These are phyloP conservation scores for Quercus glauca DNA, from an alignment of 306 rosid genomes.

Conservation along the genomic window DNA sequence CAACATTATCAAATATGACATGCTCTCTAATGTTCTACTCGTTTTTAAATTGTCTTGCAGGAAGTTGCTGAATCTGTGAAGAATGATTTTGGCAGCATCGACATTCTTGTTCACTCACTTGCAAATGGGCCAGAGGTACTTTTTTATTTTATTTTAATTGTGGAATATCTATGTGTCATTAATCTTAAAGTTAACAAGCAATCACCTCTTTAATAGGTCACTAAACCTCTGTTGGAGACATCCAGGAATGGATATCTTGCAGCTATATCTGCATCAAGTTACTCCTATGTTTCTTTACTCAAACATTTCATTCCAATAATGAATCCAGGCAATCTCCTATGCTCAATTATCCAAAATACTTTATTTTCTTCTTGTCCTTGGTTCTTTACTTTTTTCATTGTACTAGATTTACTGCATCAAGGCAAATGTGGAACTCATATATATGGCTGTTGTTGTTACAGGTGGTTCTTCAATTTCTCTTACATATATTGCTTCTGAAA, in stretches of 20 bases:
- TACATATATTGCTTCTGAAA: constrained; percentile 92
- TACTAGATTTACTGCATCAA: background rate
- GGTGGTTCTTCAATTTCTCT: constrained; percentile 96
- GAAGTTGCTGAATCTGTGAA: constrained; percentile 89
- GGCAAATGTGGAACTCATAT: background rate
- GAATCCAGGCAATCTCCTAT: constrained; percentile 62
- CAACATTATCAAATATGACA: background rate
- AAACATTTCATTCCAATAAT: constrained; percentile 89
- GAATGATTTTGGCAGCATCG: constrained; percentile 93
- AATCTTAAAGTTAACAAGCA: constrained; percentile 8
- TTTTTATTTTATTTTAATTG: background rate
- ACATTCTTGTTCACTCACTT: constrained; percentile 98
- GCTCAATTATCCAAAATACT: background rate
- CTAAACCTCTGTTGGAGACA: constrained; percentile 90
- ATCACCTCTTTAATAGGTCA: constrained; percentile 54
- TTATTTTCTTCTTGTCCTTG: constrained; percentile 11
- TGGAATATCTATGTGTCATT: constrained; percentile 1
- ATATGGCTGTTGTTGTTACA: constrained; percentile 27
- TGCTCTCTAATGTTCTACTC: constrained; percentile 8
- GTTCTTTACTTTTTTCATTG: background rate
- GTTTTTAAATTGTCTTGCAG: constrained; percentile 42
- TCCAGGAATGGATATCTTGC: constrained; percentile 96
- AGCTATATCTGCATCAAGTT: constrained; percentile 94
- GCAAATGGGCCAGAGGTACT: constrained; percentile 98
- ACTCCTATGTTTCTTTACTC: constrained; percentile 85